phyloP scores from a whole-genome alignment of 1,139 yeast genomes.

The Nakaseomyces uthaithaninus region DNA sequence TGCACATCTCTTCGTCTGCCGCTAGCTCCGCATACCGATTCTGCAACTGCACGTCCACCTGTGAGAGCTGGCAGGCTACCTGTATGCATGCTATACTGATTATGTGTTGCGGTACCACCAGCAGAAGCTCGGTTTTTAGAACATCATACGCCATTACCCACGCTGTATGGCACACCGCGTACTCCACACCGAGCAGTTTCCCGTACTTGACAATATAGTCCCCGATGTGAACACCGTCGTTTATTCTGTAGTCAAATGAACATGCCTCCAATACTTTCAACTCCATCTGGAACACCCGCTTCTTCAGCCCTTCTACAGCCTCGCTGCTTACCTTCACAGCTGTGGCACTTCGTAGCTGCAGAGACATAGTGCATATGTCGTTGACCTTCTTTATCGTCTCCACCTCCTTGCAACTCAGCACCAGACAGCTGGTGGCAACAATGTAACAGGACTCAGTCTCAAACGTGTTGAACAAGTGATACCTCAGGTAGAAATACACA shows the following conservation, averaged over 20 bases:
- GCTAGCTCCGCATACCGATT: conserved; percentile 35
- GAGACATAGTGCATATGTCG: conserved; percentile 37
- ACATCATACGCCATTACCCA: conserved; percentile 76
- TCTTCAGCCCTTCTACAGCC: conserved; percentile 43
- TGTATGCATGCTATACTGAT: conserved; percentile 63
- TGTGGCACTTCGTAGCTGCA: conserved; percentile 31
- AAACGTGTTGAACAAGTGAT: conserved; percentile 54
- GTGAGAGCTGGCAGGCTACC: conserved; percentile 39
- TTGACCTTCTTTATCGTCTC: conserved; percentile 78
- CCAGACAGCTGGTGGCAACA: conserved; percentile 64
- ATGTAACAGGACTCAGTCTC: conserved; percentile 40
- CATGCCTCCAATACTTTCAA: conserved; percentile 65
- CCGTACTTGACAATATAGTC: conserved; percentile 60
- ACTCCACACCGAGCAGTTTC: conserved; percentile 44
- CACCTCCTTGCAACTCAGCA: conserved; percentile 75
- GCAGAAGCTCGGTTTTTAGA: conserved; percentile 59
- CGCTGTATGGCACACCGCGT: conserved; percentile 44
- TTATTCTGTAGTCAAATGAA: conserved; percentile 64
- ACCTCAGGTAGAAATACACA: conserved; percentile 66
- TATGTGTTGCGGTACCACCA: conserved; percentile 73
- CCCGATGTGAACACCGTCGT: conserved; percentile 44
- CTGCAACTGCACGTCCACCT: conserved; percentile 18
- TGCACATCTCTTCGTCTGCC: conserved; percentile 46
- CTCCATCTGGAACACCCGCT: conserved; percentile 50
- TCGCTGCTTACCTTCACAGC: conserved; percentile 25